Base-by-base conservation (phyloP, 2,329 filamentous ascomycete genomes). In the Tolypocladium sp. region DNA sequence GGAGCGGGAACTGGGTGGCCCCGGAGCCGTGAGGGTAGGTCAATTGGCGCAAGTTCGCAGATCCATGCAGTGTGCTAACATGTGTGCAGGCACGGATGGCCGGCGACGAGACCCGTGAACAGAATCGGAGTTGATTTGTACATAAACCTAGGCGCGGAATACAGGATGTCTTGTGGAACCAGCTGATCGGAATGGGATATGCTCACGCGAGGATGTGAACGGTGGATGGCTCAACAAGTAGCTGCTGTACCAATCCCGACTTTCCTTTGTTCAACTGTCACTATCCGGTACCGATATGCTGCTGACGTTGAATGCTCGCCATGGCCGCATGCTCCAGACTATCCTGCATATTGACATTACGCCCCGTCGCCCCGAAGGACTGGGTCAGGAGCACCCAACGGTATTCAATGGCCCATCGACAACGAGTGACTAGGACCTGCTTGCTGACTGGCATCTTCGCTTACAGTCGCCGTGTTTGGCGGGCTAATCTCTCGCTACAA, bases 1-100 rank as follows among this genome's bases (percentile, higher is more conserved):
- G 63, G 83, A 91, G 73, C 81, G 82, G 68, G 90, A 93, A 71
- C 76, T 94, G 61, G 90, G 90, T 61, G 90, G 90, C 12, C 73
- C 83, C 35, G 82, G 83, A 67, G 87, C 87, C 59, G 62, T 85
- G 57, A 79, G 82, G 75, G 89, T 91, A 77, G 75, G 88, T 80
- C 33, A 17, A 9, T 59, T 46, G 37, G 15, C 54, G 6, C 10
- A 20, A n/a, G 15, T 8, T 25, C 22, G 17, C 40, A 40, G 9
- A 9, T 17, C 25, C 12, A 41, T 35, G 33, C n/a, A 41, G 9
- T 37, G 49, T 63, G 55, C 66, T 68, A 62, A 67, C 61, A 44
- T 5, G 7, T 27, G 41, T 42, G 49, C 55, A 77, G 84, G 83
- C 84, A 66, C 79, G 83, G 70, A 78, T 76, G 71, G 73, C 76